These are phyloP conservation scores for Balansia obtecta DNA, from an alignment of 2,329 filamentous ascomycete species.

Conservation along the genomic window DNA sequence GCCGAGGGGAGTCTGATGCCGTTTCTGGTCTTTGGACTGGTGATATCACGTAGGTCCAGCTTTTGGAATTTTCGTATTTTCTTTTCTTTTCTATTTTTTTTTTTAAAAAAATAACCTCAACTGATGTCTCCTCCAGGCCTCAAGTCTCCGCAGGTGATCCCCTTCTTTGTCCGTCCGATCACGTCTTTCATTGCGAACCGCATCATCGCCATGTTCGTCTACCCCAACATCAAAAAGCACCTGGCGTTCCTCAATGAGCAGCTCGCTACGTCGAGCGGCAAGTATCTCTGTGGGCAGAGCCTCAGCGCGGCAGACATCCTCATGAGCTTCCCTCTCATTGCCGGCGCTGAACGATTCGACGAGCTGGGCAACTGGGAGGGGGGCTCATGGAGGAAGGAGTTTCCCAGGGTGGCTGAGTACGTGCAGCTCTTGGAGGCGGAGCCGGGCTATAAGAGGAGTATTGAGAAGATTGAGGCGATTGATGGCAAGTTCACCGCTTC, in stretches of 20 bases:
- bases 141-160: constrained; percentile 32
- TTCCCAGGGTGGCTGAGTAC: constrained; percentile 35
- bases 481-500: constrained; percentile 25
- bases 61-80: too few species aligned
- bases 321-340: constrained; percentile 39
- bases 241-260: constrained; percentile 37
- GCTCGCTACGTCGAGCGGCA: constrained; percentile 30
- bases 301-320: constrained; percentile 42
- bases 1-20: constrained; percentile 75
- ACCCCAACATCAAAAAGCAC: constrained; percentile 35
- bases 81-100: background rate
- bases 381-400: constrained; percentile 24
- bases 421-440: constrained; percentile 30
- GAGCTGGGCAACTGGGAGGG: constrained; percentile 29
- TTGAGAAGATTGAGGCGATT: constrained; percentile 36
- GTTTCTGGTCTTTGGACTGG: constrained; percentile 48
- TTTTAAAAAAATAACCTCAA: background rate
- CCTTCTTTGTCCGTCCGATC: constrained; percentile 42
- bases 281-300: constrained; percentile 35
- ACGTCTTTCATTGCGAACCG: constrained; percentile 31
- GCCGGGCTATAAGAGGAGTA: constrained; percentile 34
- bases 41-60: constrained; percentile 36
- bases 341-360: constrained; percentile 26
- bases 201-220: constrained; percentile 27
- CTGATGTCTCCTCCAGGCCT: constrained; percentile 20